Conservation (phyloP, 2,329 filamentous ascomycete genomes). For the Blastomyces gilchristii region DNA sequence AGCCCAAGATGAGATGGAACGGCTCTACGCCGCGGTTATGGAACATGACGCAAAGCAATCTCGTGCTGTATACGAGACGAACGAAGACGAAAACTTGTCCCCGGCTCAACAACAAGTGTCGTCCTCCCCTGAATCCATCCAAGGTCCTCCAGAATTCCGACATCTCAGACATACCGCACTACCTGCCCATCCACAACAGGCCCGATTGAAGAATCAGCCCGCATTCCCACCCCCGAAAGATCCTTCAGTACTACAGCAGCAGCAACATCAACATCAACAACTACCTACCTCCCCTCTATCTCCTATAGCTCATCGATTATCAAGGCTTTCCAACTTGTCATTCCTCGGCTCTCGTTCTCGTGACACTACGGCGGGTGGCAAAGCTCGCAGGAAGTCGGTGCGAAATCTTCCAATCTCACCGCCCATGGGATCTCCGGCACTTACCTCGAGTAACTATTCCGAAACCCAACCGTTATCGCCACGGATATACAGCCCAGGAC, state of each 20-base stretch:
- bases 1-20: constrained; percentile 74
- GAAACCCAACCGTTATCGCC: constrained; percentile 49
- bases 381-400: constrained; percentile 37
- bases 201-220: constrained; percentile 11
- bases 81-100: constrained; percentile 13
- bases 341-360: constrained; percentile 32
- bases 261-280: constrained; percentile 10
- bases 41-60: constrained; percentile 60
- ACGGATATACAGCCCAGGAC: constrained; percentile 45
- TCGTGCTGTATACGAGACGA: constrained; percentile 17
- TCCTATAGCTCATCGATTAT: constrained; percentile 28
- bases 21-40: constrained; percentile 85
- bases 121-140: constrained; percentile 23
- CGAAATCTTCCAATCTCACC: constrained; percentile 50
- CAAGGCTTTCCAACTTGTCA: constrained; percentile 32
- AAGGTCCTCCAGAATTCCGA: constrained; percentile 24
- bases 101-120: constrained; percentile 20
- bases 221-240: constrained; percentile 12
- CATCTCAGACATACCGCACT: constrained; percentile 18
- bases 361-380: constrained; percentile 32
- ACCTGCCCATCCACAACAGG: constrained; percentile 10
- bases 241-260: constrained; percentile 9
- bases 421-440: constrained; percentile 40
- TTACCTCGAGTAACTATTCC: constrained; percentile 35
- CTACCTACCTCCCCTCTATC: constrained; percentile 27